These are phyloP conservation scores for Myriosclerotinia scirpicola DNA, from an alignment of 2,329 filamentous ascomycete genomes.

Conservation along the genomic window DNA sequence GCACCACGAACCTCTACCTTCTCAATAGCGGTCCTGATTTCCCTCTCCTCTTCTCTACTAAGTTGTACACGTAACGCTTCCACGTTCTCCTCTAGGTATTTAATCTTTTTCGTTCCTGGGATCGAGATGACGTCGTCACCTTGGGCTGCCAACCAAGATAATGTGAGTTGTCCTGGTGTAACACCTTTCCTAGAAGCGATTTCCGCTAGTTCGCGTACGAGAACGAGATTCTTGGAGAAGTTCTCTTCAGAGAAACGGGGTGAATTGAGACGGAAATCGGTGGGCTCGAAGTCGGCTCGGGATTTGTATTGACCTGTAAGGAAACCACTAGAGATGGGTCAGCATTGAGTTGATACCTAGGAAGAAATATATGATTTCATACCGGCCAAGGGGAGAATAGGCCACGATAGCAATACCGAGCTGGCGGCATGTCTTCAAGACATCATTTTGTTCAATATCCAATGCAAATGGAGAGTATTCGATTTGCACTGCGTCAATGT, in stretches of 20 bases:
- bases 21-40: conserved; percentile 41
- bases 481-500: conserved; percentile 53
- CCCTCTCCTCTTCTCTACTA: conserved; percentile 27
- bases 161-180: conserved; percentile 51
- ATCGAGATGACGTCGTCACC: conserved; percentile 55
- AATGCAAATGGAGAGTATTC: conserved; percentile 56
- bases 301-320: conserved; percentile 52
- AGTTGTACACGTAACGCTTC: conserved; percentile 30
- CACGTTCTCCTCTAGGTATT: conserved; percentile 44
- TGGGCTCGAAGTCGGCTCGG: conserved; percentile 48
- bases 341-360: neutral
- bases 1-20: conserved; percentile 52
- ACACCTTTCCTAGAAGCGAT: conserved; percentile 52
- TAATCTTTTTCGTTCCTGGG: conserved; percentile 52
- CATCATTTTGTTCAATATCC: conserved; percentile 56
- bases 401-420: conserved; percentile 57
- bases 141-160: conserved; percentile 54
- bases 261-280: conserved; percentile 48
- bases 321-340: conserved; percentile 46
- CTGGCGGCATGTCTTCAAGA: conserved; percentile 56
- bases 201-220: conserved; percentile 47
- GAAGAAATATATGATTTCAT: conserved; percentile 24
- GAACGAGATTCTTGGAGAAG: conserved; percentile 50
- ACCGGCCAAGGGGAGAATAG: conserved; percentile 56
- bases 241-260: conserved; percentile 53